Base-by-base conservation (phyloP, 306 rosid species). In the Acacia acuminata region DNA sequence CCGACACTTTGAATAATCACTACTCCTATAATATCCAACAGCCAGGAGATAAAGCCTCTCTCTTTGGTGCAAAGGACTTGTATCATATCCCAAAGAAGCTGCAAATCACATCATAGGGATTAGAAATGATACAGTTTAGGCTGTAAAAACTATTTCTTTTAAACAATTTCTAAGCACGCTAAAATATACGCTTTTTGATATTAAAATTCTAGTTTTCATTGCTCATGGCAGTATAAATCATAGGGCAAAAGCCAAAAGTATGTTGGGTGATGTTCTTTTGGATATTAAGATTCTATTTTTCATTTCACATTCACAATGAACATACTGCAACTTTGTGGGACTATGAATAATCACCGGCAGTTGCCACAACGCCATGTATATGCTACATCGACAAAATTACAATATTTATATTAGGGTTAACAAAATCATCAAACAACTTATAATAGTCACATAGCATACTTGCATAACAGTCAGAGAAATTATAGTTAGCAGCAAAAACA, bases 41-140 rank as follows among this genome's bases (percentile, higher is more conserved):
- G 94, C 94, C 76, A 95, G 92, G 73, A 93, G 98, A 86, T 95
- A 95, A 32, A 92, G 83, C 86, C 82, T 92, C 90, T 95, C 97
- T 87, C 98, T 90, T 84, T 77, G 71, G 56, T 90, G 88, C 87
- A 82, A 79, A 77, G 95, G 91, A 77, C 78, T 83, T 75, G 7
- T 81, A 60, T 77, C 72, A 78, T 81, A 47, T 72, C 77, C 84
- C 84, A 88, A 42, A 66, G 95, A 85, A 85, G 89, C 98, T 95
- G 94, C 81, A 85, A 81, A 88, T 66, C 79, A 79, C 40, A 71
- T 13, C 12, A 45, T 12, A 71, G 45, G 22, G 32, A 45, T 45
- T 12, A 71, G 12, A 48, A 45, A 71, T 45, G 38, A 44, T 44
- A 7, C 12, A 82, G 68, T 83, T 78, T 48, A 70, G 82, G 80